A percentile compares a stretch with the other conserved stretches of the same genome.
phyloP scores from a whole-genome alignment of 352 stramenopile genomes.

The Pythium diclinum region DNA sequence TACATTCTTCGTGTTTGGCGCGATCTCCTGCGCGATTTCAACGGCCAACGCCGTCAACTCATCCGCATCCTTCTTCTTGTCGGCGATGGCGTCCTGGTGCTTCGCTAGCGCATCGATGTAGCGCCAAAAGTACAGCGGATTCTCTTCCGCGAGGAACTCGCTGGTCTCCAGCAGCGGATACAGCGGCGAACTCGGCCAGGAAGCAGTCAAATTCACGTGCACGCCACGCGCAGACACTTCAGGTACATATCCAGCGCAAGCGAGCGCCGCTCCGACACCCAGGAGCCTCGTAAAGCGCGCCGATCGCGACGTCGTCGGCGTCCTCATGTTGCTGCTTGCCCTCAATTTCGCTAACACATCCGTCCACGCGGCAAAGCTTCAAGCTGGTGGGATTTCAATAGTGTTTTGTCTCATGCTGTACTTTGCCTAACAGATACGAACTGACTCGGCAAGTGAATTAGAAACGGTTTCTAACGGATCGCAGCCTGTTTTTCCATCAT shows the following conservation, averaged over 20 bases:
- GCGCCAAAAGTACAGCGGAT: conserved; percentile 73
- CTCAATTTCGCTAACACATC: conserved; percentile 1
- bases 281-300: conserved; percentile 8
- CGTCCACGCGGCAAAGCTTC: conserved; percentile 11
- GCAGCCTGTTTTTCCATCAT: neutral
- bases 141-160: conserved; percentile 80
- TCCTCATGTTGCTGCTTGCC: neutral
- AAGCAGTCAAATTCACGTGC: conserved; percentile 34
- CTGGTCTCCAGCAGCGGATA: conserved; percentile 41
- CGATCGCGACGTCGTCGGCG: neutral
- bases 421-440: neutral
- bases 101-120: conserved; percentile 52
- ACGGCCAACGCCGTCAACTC: conserved; percentile 48
- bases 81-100: conserved; percentile 33
- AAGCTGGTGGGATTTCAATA: neutral
- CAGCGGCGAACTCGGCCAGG: conserved; percentile 32
- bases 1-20: conserved; percentile 63
- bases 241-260: conserved; percentile 8
- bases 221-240: conserved; percentile 22
- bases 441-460: neutral
- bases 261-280: conserved; percentile 2
- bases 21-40: conserved; percentile 48
- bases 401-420: conserved; percentile 15
- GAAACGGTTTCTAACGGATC: conserved; percentile 4
- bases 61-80: conserved; percentile 44